phyloP scores from a whole-genome alignment of 495 filamentous ascomycete species.

The Aspergillus conjunctus region DNA sequence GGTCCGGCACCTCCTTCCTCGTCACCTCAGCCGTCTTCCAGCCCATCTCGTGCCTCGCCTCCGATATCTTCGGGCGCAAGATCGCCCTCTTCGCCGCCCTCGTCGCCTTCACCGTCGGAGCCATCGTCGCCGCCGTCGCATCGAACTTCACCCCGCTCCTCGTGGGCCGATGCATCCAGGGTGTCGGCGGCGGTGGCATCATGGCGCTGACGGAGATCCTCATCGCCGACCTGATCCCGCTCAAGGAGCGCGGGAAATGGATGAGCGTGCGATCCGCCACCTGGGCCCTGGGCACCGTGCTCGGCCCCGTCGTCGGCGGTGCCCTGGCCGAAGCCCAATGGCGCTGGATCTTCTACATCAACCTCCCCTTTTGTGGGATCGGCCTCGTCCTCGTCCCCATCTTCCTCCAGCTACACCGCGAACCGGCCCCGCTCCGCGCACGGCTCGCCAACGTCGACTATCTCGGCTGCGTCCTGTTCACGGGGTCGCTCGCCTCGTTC shows the following conservation, averaged over 20 bases:
- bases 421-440: constrained; percentile 18
- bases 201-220: constrained; percentile 35
- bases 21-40: constrained; percentile 46
- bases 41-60: constrained; percentile 43
- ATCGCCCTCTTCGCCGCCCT: constrained; percentile 42
- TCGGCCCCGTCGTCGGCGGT: constrained; percentile 43
- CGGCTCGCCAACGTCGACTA: constrained; percentile 52
- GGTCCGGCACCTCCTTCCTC: constrained; percentile 54
- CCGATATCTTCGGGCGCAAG: constrained; percentile 56
- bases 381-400: constrained; percentile 52
- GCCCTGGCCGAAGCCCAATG: not conserved
- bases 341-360: constrained; percentile 71
- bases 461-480: constrained; percentile 54
- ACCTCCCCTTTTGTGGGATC: constrained; percentile 54
- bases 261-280: constrained; percentile 28
- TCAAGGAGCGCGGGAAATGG: constrained; percentile 37
- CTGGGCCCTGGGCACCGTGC: constrained; percentile 27
- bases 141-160: constrained; percentile 35
- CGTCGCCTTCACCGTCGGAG: constrained; percentile 42
- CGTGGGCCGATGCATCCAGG: constrained; percentile 35
- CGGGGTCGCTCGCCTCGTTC: constrained; percentile 43
- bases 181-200: constrained; percentile 37
- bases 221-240: constrained; percentile 41
- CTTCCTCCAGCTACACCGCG: constrained; percentile 41
- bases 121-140: constrained; percentile 39